phyloP scores from a whole-genome alignment of 129 eudicot genomes.

The Lactuca sativa region DNA sequence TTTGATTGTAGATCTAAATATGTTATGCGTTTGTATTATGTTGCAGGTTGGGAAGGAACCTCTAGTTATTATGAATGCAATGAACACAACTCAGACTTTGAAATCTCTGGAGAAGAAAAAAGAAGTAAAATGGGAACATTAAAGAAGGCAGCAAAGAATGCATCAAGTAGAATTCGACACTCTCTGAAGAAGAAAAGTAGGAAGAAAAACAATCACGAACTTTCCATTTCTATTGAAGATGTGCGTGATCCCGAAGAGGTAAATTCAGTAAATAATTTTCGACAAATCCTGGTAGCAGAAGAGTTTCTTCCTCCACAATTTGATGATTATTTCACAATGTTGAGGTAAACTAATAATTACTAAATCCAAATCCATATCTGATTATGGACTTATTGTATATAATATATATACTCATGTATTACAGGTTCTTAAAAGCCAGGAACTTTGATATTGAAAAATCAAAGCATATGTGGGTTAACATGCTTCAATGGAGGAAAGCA shows the following conservation, averaged over 20 bases:
- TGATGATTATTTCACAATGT: conserved; percentile 40
- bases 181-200: conserved; percentile 22
- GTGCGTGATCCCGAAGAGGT: conserved; percentile 26
- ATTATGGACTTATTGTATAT: neutral
- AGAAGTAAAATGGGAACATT: conserved; percentile 40
- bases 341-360: conserved; percentile 26
- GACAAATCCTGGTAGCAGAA: conserved; percentile 24
- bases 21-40: too few relatives aligned
- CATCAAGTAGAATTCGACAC: conserved; percentile 27
- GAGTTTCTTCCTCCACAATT: conserved; percentile 40
- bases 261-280: conserved; percentile 35
- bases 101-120: conserved; percentile 44
- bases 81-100: conserved; percentile 41
- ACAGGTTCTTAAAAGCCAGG: conserved; percentile 67
- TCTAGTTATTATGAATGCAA: conserved; percentile 35
- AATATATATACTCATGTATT: neutral
- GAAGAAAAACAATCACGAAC: conserved; percentile 10
- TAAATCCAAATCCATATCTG: neutral
- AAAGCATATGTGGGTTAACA: conserved; percentile 63
- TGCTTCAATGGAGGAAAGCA: conserved; percentile 71
- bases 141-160: conserved; percentile 34
- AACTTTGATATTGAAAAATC: conserved; percentile 59
- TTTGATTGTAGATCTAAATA: too few relatives aligned
- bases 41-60: conserved; percentile 50
- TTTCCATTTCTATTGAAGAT: conserved; percentile 22